These are phyloP conservation scores for Hemisphaericaspora lyxosophila DNA, from an alignment of 1,139 yeast species.

Conservation along the genomic window DNA sequence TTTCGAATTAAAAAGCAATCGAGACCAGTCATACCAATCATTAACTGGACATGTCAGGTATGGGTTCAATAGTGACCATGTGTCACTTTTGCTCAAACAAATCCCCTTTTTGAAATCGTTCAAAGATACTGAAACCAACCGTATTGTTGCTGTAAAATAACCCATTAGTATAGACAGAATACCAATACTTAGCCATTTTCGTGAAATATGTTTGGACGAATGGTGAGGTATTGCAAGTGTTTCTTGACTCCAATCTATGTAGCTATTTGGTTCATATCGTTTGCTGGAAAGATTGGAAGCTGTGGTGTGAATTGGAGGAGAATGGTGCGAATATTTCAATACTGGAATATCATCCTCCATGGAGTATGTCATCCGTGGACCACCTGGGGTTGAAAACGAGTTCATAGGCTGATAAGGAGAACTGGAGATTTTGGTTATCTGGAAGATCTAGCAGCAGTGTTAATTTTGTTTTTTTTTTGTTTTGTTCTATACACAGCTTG, in stretches of 20 bases:
- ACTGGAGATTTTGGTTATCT: not conserved
- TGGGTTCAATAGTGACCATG: slow-evolving; percentile 46
- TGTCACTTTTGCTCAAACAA: slow-evolving; percentile 37
- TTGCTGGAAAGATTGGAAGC: slow-evolving; percentile 5
- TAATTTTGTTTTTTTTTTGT: no score
- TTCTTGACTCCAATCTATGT: slow-evolving; percentile 36
- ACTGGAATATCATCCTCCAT: slow-evolving; percentile 13
- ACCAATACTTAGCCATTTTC: slow-evolving; percentile 63
- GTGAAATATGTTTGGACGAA: slow-evolving; percentile 7
- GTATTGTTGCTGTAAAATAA: slow-evolving; percentile 56
- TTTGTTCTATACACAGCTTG: not conserved
- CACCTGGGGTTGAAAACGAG: slow-evolving; percentile 1
- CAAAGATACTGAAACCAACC: slow-evolving; percentile 61
- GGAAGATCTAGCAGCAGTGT: not conserved
- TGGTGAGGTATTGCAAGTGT: slow-evolving; percentile 18
- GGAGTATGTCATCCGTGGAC: slow-evolving; percentile 4
- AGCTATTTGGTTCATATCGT: slow-evolving; percentile 32
- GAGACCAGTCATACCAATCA: slow-evolving; percentile 45
- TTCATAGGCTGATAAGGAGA: not conserved
- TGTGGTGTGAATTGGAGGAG: slow-evolving; percentile 1
- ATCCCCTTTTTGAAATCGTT: slow-evolving; percentile 57
- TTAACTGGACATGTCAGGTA: slow-evolving; percentile 47
- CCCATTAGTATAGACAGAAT: slow-evolving; percentile 60
- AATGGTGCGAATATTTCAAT: slow-evolving; percentile 5
- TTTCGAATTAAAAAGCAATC: slow-evolving; percentile 25